A percentile compares a stretch with the other conserved stretches of the same genome.
Conservation (phyloP, 495 filamentous ascomycete species). For the Lasiosphaeriaceae sp. region DNA sequence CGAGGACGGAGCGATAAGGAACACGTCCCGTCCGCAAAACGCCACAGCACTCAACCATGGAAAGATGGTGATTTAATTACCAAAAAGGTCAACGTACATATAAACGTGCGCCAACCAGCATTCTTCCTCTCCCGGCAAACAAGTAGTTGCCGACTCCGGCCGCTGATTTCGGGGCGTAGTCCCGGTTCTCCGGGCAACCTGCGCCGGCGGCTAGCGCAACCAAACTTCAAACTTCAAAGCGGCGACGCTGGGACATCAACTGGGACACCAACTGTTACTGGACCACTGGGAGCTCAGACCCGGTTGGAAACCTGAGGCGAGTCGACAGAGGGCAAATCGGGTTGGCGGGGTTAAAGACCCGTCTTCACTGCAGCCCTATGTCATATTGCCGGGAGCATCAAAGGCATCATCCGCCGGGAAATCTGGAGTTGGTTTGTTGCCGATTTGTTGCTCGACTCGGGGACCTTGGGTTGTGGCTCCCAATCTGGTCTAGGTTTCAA, state of each 20-base stretch:
- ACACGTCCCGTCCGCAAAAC: conserved; percentile 9
- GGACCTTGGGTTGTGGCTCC: conserved; percentile 1
- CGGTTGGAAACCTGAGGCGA: neutral
- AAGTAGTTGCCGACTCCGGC: conserved; percentile 15
- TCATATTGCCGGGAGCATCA: conserved; percentile 16
- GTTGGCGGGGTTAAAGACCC: conserved; percentile 22
- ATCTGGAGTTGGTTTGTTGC: conserved; percentile 5
- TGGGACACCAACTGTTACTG: no score
- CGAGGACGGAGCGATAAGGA: conserved; percentile 11
- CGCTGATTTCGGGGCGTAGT: conserved; percentile 25
- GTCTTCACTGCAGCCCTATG: conserved; percentile 23
- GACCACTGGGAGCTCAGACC: conserved; percentile 1
- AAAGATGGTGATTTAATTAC: conserved; percentile 16
- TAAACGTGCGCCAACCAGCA: conserved; percentile 5
- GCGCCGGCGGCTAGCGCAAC: conserved; percentile 7
- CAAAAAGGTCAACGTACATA: conserved; percentile 5
- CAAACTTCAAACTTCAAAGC: neutral
- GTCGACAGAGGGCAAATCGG: conserved; percentile 15
- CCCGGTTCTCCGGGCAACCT: conserved; percentile 16
- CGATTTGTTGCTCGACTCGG: neutral
- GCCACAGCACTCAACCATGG: conserved; percentile 7
- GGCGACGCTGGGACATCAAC: neutral
- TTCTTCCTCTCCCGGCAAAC: conserved; percentile 18
- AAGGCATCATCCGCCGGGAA: conserved; percentile 22
- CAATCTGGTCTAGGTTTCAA: conserved; percentile 9